A percentile compares a stretch with the other conserved stretches of the same genome.
Conservation (phyloP, 441 rosid species). For the Gossypium schwendimanii region DNA sequence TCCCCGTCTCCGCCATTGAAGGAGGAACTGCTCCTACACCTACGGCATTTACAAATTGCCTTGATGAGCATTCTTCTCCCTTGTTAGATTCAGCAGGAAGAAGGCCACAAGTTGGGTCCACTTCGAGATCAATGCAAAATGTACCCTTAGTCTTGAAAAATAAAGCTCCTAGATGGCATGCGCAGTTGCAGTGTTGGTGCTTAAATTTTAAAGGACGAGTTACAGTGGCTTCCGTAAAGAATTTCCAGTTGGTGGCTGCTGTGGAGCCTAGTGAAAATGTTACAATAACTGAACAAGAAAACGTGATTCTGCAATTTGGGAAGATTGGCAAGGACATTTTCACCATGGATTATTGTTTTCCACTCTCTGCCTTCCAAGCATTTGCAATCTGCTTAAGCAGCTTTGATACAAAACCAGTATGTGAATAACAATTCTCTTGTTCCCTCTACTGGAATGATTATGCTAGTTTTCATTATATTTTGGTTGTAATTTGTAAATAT, state of each 20-base stretch:
- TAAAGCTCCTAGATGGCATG: slow-evolving; percentile 95
- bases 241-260: slow-evolving; percentile 54
- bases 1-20: slow-evolving; percentile 64
- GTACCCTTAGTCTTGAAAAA: slow-evolving; percentile 59
- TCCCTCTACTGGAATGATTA: slow-evolving; percentile 14
- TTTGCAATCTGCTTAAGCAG: slow-evolving; percentile 91
- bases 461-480: slow-evolving; percentile 7
- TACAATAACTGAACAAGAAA: slow-evolving; percentile 56
- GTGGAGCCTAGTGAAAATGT: slow-evolving; percentile 45
- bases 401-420: slow-evolving; percentile 87
- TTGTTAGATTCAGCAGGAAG: slow-evolving; percentile 29
- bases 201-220: slow-evolving; percentile 86
- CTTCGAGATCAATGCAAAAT: slow-evolving; percentile 16
- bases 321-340: slow-evolving; percentile 90
- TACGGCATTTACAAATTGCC: slow-evolving; percentile 29
- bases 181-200: slow-evolving; percentile 94
- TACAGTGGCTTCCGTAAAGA: slow-evolving; percentile 88
- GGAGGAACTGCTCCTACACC: slow-evolving; percentile 56
- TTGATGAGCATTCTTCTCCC: slow-evolving; percentile 15
- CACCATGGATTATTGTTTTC: slow-evolving; percentile 88
- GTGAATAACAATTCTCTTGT: slow-evolving; percentile 52
- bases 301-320: slow-evolving; percentile 79
- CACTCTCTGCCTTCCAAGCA: slow-evolving; percentile 90
- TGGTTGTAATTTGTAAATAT: background rate
- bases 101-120: slow-evolving; percentile 23